Conservation (phyloP, 2,329 filamentous ascomycete genomes). For the Alternaria arborescens region DNA sequence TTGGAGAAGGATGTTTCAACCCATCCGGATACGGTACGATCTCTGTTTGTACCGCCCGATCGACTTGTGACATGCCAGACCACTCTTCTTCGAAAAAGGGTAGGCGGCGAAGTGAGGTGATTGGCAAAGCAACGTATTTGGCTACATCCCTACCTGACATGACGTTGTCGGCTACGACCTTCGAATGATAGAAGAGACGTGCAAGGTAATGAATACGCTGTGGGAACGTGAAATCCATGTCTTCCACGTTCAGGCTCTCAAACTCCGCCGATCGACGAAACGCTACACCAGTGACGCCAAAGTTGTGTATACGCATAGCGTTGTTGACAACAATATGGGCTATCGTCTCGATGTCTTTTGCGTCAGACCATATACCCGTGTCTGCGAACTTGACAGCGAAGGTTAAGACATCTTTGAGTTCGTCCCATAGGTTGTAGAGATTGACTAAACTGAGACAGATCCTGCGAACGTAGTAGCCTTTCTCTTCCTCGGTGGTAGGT, state of each 20-base stretch:
- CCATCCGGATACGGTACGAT: slow-evolving; percentile 2
- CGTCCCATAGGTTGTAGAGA: neutral
- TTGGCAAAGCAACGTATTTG: slow-evolving; percentile 2
- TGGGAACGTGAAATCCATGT: slow-evolving; percentile 6
- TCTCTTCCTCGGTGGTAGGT: neutral
- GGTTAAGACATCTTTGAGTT: neutral
- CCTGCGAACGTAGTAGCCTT: neutral
- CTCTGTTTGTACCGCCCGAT: neutral
- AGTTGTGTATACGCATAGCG: neutral
- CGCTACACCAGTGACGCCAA: slow-evolving; percentile 1
- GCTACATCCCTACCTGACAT: slow-evolving; percentile 3
- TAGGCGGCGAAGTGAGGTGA: neutral
- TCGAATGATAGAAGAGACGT: slow-evolving; percentile 3
- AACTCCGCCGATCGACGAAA: neutral
- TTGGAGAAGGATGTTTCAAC: neutral
- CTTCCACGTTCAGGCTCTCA: neutral
- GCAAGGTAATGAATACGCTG: slow-evolving; percentile 11
- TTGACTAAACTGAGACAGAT: neutral
- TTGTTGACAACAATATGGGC: slow-evolving; percentile 1
- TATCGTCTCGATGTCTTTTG: slow-evolving; percentile 1
- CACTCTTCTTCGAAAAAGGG: neutral
- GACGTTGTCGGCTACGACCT: slow-evolving; percentile 5
- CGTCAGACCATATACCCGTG: neutral
- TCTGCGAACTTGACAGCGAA: neutral
- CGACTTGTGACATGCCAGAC: neutral